Conservation (phyloP, 179 eudicot genomes). For the Vitellaria paradoxa region DNA sequence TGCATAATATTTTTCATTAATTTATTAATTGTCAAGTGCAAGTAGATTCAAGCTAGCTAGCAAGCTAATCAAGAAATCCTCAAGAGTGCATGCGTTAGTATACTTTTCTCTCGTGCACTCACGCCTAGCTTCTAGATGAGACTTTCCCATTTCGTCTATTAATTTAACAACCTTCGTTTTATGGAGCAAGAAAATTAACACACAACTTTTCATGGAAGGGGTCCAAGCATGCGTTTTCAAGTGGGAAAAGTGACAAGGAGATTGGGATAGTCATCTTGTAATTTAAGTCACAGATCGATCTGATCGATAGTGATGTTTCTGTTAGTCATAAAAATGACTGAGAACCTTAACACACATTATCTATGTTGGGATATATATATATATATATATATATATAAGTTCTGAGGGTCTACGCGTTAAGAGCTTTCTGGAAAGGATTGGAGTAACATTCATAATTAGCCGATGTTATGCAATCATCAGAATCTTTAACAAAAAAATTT, state of each 20-base stretch:
- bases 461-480: too few relatives aligned
- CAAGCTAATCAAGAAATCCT: background rate
- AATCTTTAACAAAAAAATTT: too few relatives aligned
- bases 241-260: background rate
- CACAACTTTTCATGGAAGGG: conserved; percentile 4
- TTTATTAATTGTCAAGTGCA: conserved; percentile 9
- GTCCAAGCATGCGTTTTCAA: conserved; percentile 1
- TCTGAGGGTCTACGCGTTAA: too few relatives aligned
- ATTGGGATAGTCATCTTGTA: background rate
- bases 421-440: too few relatives aligned
- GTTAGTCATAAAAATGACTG: background rate
- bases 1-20: background rate
- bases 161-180: conserved; percentile 12
- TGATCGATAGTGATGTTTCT: conserved; percentile 9
- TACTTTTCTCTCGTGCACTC: background rate
- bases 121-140: background rate
- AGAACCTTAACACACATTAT: too few relatives aligned
- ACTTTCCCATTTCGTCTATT: conserved; percentile 8
- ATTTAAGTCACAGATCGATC: background rate
- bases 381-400: too few relatives aligned
- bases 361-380: too few relatives aligned
- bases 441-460: too few relatives aligned
- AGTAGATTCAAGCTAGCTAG: conserved; percentile 3
- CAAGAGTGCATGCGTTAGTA: background rate
- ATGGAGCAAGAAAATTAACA: background rate